Conservation (phyloP, 225 moss, liverwort and hornwort genomes). For the Sphagnum tenellum region DNA sequence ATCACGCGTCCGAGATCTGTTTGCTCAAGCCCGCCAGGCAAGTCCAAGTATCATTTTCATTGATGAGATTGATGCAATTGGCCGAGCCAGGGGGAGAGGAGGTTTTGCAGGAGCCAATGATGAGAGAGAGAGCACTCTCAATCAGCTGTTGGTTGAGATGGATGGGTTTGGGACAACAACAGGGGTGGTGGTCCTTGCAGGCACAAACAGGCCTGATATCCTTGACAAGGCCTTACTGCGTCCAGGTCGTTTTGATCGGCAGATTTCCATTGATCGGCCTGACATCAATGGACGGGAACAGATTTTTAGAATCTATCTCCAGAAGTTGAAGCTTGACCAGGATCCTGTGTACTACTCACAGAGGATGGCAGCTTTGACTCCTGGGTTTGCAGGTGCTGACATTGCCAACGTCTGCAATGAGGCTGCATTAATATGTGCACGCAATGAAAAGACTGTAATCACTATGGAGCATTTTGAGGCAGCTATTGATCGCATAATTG, state of each 20-base stretch:
- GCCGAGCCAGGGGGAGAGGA: conserved; percentile 96
- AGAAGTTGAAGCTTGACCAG: conserved; percentile 83
- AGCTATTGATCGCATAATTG: conserved; percentile 96
- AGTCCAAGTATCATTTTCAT: conserved; percentile 99
- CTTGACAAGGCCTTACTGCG: conserved; percentile 91
- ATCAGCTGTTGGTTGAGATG: conserved; percentile 97
- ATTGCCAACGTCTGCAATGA: conserved; percentile 98
- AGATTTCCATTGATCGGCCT: conserved; percentile 89
- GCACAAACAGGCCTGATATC: conserved; percentile 97
- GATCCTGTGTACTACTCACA: conserved; percentile 91
- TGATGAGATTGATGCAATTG: conserved; percentile 98
- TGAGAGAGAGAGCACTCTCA: conserved; percentile 96
- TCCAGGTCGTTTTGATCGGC: conserved; percentile 93
- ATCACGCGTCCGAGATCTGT: conserved; percentile 93
- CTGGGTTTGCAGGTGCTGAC: conserved; percentile 98
- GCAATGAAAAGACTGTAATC: conserved; percentile 73
- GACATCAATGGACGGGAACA: conserved; percentile 98
- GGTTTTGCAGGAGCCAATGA: conserved; percentile 99
- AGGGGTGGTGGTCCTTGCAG: conserved; percentile 94
- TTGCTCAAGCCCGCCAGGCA: conserved; percentile 93
- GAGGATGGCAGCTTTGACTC: conserved; percentile 89
- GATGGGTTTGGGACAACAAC: conserved; percentile 97
- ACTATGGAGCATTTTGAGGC: conserved; percentile 95
- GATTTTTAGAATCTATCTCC: conserved; percentile 90
- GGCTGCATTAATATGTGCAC: conserved; percentile 90